Evolutionary conservation across 2,329 filamentous ascomycete species (phyloP).

Genomic region (Penicillium concentricum): DNA sequence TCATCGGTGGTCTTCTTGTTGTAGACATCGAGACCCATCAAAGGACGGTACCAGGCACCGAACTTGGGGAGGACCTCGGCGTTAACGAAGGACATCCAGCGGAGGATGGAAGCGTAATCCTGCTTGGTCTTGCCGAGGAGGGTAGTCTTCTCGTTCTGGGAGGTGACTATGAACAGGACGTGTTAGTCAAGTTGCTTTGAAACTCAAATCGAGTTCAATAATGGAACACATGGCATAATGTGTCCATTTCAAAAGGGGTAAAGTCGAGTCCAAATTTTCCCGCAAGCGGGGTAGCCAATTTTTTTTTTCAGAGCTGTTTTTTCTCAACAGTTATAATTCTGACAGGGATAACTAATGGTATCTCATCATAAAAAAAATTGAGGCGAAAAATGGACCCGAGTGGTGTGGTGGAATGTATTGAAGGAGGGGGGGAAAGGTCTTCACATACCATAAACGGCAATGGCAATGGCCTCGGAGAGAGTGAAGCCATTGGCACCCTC

Average conservation of each 20-base stretch:
- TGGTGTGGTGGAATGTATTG: conserved; percentile 2
- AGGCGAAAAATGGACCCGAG: conserved; percentile 3
- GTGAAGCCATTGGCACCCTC: conserved; percentile 87
- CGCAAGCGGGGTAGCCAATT: conserved; percentile 53
- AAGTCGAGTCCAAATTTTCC: conserved; percentile 16
- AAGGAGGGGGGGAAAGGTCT: conserved; percentile 7
- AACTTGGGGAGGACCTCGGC: conserved; percentile 73
- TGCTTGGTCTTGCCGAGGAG: conserved; percentile 99
- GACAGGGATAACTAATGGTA: conserved; percentile 98
- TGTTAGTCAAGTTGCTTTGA: conserved; percentile 25
- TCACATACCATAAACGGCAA: conserved; percentile 93
- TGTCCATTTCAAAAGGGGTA: conserved; percentile 13
- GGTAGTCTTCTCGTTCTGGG: conserved; percentile 99
- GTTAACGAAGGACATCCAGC: conserved; percentile 98
- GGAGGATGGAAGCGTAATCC: conserved; percentile 97
- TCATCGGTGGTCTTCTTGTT: conserved; percentile 98
- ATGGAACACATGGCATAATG: conserved; percentile 16
- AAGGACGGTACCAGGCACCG: conserved; percentile 79
- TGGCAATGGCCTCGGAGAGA: conserved; percentile 87
- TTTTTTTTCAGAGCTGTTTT: conserved; percentile 65
- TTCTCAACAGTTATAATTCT: conserved; percentile 86
- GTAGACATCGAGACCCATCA: conserved; percentile 78
- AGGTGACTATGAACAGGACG: conserved; percentile 67
- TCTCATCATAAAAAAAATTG: conserved; percentile 63
- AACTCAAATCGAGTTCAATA: conserved; percentile 4